Conservation (phyloP, 306 rosid species). For the Begonia loranthoides region DNA sequence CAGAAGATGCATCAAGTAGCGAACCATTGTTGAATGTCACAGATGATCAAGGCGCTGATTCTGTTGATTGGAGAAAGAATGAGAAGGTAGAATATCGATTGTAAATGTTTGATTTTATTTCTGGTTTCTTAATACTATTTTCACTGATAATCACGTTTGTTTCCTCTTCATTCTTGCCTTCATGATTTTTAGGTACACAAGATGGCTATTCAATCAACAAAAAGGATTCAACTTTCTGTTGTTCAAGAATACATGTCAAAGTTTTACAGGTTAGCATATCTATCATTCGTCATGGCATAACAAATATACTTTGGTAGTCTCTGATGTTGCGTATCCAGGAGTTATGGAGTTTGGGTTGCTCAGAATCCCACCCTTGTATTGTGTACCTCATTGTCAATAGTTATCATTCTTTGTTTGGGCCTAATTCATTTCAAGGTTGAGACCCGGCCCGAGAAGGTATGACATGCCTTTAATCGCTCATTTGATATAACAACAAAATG, state of each 20-base stretch:
- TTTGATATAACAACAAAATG: neutral
- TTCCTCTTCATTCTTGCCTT: conserved; percentile 9
- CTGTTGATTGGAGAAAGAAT: conserved; percentile 24
- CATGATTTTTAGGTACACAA: conserved; percentile 24
- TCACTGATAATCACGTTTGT: neutral
- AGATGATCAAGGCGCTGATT: conserved; percentile 24
- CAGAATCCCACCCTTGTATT: conserved; percentile 64
- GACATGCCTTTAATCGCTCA: conserved; percentile 8
- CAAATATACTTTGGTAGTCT: conserved; percentile 7
- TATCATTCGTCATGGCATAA: conserved; percentile 6
- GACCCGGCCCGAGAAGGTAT: conserved; percentile 87
- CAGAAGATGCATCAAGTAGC: conserved; percentile 21
- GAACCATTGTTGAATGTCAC: conserved; percentile 58
- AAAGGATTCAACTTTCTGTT: conserved; percentile 36
- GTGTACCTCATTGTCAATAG: conserved; percentile 57
- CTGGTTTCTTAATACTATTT: conserved; percentile 6
- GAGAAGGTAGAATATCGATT: conserved; percentile 32
- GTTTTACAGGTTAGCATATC: conserved; percentile 61
- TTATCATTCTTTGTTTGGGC: conserved; percentile 69
- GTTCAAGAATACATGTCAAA: conserved; percentile 63
- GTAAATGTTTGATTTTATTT: neutral
- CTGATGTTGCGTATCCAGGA: conserved; percentile 37
- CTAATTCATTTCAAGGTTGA: conserved; percentile 72
- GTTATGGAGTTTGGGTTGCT: conserved; percentile 80
- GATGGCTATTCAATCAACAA: conserved; percentile 22